Conservation (phyloP, 2,329 filamentous ascomycete genomes). For the Neofusicoccum cordaticola region DNA sequence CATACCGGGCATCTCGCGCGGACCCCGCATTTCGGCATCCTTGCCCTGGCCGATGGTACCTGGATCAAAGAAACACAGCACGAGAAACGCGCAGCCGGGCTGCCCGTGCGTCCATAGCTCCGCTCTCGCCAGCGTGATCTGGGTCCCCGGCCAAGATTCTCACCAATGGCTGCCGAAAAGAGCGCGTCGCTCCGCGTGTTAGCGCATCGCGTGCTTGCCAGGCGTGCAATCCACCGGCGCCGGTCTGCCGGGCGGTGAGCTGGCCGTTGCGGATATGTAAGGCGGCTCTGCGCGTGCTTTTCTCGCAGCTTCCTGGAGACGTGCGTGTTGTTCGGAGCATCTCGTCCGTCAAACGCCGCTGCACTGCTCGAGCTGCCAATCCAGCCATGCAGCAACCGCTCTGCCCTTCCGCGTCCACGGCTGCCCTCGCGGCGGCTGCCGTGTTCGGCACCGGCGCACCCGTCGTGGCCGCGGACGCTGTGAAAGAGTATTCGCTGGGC, state of each 20-base stretch:
- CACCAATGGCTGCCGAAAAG: not conserved
- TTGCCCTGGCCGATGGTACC: not conserved
- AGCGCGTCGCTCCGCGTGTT: not conserved
- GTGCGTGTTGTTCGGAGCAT: not conserved
- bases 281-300: not conserved
- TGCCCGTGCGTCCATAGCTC: not conserved
- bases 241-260: no score
- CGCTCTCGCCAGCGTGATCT: not conserved
- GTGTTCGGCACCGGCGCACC: not conserved
- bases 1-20: not conserved
- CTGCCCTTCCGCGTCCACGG: not conserved
- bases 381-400: conserved; percentile 5
- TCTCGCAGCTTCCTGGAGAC: no score
- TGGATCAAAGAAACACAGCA: not conserved
- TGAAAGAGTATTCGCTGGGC: not conserved
- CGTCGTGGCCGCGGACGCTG: not conserved
- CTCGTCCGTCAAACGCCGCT: not conserved
- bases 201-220: not conserved
- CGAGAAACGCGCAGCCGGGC: not conserved
- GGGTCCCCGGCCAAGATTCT: not conserved
- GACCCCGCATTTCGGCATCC: not conserved
- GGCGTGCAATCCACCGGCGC: not conserved
- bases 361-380: not conserved
- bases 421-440: conserved; percentile 2
- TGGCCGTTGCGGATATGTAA: not conserved